These are phyloP conservation scores for Elsinoe fawcettii DNA, from an alignment of 2,329 filamentous ascomycete species.

Conservation along the genomic window DNA sequence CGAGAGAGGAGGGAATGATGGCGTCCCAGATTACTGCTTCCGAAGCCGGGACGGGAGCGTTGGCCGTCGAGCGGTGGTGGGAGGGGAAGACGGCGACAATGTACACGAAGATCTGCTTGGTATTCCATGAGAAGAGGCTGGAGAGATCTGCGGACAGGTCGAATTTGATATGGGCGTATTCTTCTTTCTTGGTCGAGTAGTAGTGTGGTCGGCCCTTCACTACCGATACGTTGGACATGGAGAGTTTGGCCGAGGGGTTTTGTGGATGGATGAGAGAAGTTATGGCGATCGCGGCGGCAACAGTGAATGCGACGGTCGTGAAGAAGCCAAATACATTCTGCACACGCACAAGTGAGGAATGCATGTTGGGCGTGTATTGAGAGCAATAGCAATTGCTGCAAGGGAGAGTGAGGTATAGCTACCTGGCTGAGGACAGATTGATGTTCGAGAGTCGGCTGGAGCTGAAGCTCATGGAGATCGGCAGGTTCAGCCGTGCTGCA, in stretches of 20 bases:
- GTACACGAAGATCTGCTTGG: conserved; percentile 96
- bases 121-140: conserved; percentile 97
- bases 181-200: conserved; percentile 85
- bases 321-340: conserved; percentile 98
- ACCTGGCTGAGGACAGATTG: conserved; percentile 12
- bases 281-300: conserved; percentile 71
- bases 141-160: conserved; percentile 69
- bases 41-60: conserved; percentile 34
- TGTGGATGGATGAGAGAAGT: conserved; percentile 67
- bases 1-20: conserved; percentile 72
- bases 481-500: background rate
- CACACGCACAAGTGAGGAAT: conserved; percentile 73
- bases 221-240: conserved; percentile 76
- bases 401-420: background rate
- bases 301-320: conserved; percentile 80
- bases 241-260: conserved; percentile 56
- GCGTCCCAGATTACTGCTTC: conserved; percentile 90
- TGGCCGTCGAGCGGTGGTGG: conserved; percentile 26
- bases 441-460: conserved; percentile 9
- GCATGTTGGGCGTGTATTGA: conserved; percentile 53
- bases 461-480: background rate
- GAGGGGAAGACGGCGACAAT: conserved; percentile 68
- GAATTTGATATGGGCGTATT: conserved; percentile 92
- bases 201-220: conserved; percentile 91
- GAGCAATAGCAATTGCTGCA: conserved; percentile 6